A percentile compares a stretch with the other conserved stretches of the same genome.
These are phyloP conservation scores for Grifola frondosa DNA, from an alignment of 1,284 basidiomycete species.

Conservation along the genomic window DNA sequence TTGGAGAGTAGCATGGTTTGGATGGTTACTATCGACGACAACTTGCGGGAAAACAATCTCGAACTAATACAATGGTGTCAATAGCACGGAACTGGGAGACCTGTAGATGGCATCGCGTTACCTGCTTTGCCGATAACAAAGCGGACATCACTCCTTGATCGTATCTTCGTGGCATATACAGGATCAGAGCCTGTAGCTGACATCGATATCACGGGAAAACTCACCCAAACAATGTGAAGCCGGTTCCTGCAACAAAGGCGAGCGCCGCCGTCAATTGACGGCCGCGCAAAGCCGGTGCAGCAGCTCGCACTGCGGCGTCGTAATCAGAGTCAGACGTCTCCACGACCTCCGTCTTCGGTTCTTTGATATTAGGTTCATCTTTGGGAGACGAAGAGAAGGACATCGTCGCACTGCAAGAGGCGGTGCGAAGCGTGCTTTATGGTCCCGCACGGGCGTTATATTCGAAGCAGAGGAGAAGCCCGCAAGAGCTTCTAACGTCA, in stretches of 20 bases:
- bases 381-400: constrained; percentile 5
- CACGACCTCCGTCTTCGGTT: constrained; percentile 11
- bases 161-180: no score
- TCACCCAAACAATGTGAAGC: constrained; percentile 59
- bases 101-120: constrained; percentile 15
- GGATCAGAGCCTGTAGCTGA: no score
- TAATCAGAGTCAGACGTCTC: constrained; percentile 15
- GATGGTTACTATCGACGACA: constrained; percentile 32
- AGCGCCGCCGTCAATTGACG: constrained; percentile 43
- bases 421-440: not conserved
- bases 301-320: constrained; percentile 20
- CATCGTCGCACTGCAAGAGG: constrained; percentile 5
- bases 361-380: no score
- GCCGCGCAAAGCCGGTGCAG: constrained; percentile 40
- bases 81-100: not conserved
- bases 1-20: constrained; percentile 51
- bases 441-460: no score
- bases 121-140: constrained; percentile 51
- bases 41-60: constrained; percentile 52
- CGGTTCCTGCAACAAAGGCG: constrained; percentile 53
- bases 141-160: constrained; percentile 69
- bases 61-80: constrained; percentile 35
- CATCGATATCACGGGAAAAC: no score
- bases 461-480: no score
- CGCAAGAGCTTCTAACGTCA: no score